These are phyloP conservation scores for Ascoidea tarda DNA, from an alignment of 805 yeast genomes.

Conservation along the genomic window DNA sequence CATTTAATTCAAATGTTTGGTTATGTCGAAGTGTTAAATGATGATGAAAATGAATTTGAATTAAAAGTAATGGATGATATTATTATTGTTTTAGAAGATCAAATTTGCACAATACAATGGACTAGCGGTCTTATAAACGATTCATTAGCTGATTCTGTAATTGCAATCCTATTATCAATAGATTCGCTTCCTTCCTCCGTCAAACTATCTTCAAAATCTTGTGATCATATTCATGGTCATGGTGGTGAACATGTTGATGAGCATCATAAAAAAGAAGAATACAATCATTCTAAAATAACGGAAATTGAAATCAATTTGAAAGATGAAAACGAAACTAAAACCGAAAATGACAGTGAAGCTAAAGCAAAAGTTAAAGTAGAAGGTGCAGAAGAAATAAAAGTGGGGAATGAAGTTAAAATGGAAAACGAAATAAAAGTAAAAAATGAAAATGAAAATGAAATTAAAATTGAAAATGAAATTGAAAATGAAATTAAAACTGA, in stretches of 20 bases:
- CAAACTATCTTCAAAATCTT: slow-evolving; percentile 56
- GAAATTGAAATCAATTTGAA: background rate
- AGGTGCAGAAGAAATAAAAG: background rate
- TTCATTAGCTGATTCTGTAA: slow-evolving; percentile 85
- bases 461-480: background rate
- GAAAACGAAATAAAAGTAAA: slow-evolving; percentile 1
- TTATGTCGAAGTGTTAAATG: slow-evolving; percentile 46
- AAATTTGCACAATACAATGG: slow-evolving; percentile 71
- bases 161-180: slow-evolving; percentile 81
- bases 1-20: slow-evolving; percentile 96
- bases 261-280: slow-evolving; percentile 10
- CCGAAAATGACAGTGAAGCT: background rate
- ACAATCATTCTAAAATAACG: slow-evolving; percentile 6
- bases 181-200: slow-evolving; percentile 95
- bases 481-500: background rate
- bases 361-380: slow-evolving; percentile 1
- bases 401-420: background rate
- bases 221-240: slow-evolving; percentile 28
- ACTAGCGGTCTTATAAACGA: slow-evolving; percentile 79
- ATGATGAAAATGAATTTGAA: slow-evolving; percentile 37
- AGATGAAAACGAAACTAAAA: background rate
- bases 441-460: slow-evolving; percentile 3
- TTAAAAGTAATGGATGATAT: slow-evolving; percentile 54
- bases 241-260: slow-evolving; percentile 10
- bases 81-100: slow-evolving; percentile 31